Evolutionary conservation across 257 asterid genomes (phyloP).

Genomic region (Salvia splendens): DNA sequence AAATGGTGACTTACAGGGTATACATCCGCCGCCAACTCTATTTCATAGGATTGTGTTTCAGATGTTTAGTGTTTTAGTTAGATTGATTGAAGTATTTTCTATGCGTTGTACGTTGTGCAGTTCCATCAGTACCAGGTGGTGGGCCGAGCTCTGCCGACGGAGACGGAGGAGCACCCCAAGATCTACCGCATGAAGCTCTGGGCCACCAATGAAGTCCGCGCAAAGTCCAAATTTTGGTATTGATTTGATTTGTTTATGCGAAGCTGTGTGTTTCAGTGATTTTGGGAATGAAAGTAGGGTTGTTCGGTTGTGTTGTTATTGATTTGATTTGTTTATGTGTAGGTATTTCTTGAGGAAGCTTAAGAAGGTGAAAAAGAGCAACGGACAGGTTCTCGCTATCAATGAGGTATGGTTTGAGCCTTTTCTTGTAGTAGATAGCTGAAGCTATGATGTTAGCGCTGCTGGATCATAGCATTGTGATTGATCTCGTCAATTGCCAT

Average conservation of each 20-base stretch:
- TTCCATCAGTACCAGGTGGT: conserved; percentile 92
- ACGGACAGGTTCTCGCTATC: conserved; percentile 84
- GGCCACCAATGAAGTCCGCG: conserved; percentile 95
- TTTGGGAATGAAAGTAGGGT: neutral
- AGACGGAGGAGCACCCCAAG: conserved; percentile 78
- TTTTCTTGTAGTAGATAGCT: neutral
- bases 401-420: conserved; percentile 55
- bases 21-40: neutral
- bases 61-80: neutral
- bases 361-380: conserved; percentile 89
- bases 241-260: neutral
- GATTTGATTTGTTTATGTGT: conserved; percentile 13
- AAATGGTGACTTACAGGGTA: conserved; percentile 57
- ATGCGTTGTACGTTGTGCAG: conserved; percentile 41
- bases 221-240: conserved; percentile 86
- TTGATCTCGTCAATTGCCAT: neutral
- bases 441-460: neutral
- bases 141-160: conserved; percentile 86
- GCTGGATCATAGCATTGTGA: neutral
- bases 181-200: conserved; percentile 94
- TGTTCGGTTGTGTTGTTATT: neutral
- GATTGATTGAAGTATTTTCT: neutral
- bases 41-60: neutral
- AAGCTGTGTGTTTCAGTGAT: neutral
- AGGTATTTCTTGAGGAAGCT: conserved; percentile 93